Conservation (phyloP, 306 rosid species). For the Alnus glutinosa region DNA sequence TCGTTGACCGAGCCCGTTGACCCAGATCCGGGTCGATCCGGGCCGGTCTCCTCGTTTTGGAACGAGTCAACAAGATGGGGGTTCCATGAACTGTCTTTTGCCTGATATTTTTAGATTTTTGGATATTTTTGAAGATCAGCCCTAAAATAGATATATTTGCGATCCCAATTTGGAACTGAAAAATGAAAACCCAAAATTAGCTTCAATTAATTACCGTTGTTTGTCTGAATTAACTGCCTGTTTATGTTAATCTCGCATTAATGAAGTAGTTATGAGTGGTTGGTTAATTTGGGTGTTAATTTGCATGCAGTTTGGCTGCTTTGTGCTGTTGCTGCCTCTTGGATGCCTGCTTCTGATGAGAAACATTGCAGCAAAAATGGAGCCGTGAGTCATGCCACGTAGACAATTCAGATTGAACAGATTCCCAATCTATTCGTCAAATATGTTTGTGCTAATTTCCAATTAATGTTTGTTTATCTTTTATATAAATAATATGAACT, state of each 20-base stretch:
- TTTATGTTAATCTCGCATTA: not conserved
- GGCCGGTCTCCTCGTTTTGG: not conserved
- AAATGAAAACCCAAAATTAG: too few species aligned
- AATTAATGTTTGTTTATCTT: not conserved
- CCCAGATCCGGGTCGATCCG: conserved; percentile 41
- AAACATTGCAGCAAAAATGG: conserved; percentile 30
- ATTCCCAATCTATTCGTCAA: not conserved
- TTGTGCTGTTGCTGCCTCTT: conserved; percentile 92
- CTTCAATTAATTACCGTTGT: not conserved
- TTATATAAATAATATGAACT: not conserved
- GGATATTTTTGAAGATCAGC: not conserved
- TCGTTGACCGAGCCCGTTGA: not conserved
- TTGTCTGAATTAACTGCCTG: not conserved
- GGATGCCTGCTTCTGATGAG: conserved; percentile 83
- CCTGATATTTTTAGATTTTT: not conserved
- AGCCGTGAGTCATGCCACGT: not conserved
- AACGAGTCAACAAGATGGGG: not conserved
- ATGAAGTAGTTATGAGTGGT: not conserved
- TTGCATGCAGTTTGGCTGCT: conserved; percentile 84
- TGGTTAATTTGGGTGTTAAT: not conserved
- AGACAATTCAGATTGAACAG: too few species aligned
- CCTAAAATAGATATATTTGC: not conserved
- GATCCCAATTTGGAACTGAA: too few species aligned
- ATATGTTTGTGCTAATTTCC: not conserved
- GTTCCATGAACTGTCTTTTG: not conserved